Evolutionary conservation across 495 filamentous ascomycete genomes (phyloP).

Genomic region (Aspergillus steynii): DNA sequence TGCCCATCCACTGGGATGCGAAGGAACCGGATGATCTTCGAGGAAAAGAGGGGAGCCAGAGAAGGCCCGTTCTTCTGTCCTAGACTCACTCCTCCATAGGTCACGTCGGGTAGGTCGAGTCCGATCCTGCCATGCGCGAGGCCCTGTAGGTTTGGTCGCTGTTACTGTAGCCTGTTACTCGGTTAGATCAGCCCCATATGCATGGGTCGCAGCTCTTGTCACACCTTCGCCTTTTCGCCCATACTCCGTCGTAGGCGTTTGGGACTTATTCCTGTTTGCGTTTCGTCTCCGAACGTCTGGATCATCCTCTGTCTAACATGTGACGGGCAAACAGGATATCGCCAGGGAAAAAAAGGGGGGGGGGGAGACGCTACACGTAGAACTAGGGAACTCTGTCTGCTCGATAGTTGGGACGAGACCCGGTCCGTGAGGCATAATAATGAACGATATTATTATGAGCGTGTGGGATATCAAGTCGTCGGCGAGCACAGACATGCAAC

Average conservation of each 20-base stretch:
- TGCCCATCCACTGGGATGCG: neutral
- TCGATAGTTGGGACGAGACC: neutral
- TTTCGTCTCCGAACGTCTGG: neutral
- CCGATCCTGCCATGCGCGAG: neutral
- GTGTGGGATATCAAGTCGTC: neutral
- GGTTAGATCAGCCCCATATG: slow-evolving; percentile 4
- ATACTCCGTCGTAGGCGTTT: neutral
- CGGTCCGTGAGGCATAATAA: neutral
- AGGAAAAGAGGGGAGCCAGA: neutral
- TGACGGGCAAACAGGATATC: neutral
- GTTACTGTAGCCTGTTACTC: neutral
- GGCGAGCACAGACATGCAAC: neutral
- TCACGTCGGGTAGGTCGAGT: neutral
- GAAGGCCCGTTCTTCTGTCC: no score
- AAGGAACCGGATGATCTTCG: neutral
- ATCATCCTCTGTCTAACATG: neutral
- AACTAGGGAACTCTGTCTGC: neutral
- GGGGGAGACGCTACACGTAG: neutral
- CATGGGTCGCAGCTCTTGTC: slow-evolving; percentile 2
- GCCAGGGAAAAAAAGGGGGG: neutral
- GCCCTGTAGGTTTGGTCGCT: neutral
- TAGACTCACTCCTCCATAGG: neutral
- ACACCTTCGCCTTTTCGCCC: neutral
- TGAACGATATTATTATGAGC: neutral
- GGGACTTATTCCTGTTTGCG: neutral